Evolutionary conservation across 164 flowering plant species (phyloP), one percentile per base, ranked within the genome.

Genomic region (Macadamia tetraphylla): DNA sequence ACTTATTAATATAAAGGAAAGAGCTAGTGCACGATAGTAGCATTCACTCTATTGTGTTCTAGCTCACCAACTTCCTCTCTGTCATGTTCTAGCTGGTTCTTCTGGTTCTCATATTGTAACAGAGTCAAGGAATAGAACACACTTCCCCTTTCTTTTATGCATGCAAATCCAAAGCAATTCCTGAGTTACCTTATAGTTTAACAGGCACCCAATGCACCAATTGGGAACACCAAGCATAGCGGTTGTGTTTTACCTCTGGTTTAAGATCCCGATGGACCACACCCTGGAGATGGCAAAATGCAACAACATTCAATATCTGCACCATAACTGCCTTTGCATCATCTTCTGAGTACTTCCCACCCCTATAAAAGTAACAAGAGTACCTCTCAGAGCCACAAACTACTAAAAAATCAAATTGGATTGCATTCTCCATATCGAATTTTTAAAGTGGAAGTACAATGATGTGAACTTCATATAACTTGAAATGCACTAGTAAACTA

Each of bases 241-340:
- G 51, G 13, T 3, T 3, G 9, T 43, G 18, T 9, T 18, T 1
- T 43, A 40, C 61, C 42, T 44, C 30, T 15, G 98, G 98, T 81
- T 93, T 93, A 64, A 93, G 89, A 84, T 93, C 98, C 49, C 98
- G 85, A 67, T 93, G 98, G 68, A 93, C 96, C 70, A 93, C 97
- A 62, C 98, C 98, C 63, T 93, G 98, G 66, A 93, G 94, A 83
- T 91, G 98, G 76, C 88, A 89, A 82, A 87, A 93, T 31, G 96
- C 85, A 61, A 89, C 93, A 60, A 89, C 87, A 62, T 82, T 86
- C 65, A 94, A 78, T 71, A 94, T 84, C 71, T 94, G 98, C 31
- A 85, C 85, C 81, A 94, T 78, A 66, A 94, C 90, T 68, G 80
- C 83, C 77, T 83, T 94, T 23, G 98, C 94, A 67, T 94, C 92